Percentiles rank a stretch among this genome's conserved stretches.
Conservation (phyloP, 345 rosid genomes). For the Euphorbia peplus region DNA sequence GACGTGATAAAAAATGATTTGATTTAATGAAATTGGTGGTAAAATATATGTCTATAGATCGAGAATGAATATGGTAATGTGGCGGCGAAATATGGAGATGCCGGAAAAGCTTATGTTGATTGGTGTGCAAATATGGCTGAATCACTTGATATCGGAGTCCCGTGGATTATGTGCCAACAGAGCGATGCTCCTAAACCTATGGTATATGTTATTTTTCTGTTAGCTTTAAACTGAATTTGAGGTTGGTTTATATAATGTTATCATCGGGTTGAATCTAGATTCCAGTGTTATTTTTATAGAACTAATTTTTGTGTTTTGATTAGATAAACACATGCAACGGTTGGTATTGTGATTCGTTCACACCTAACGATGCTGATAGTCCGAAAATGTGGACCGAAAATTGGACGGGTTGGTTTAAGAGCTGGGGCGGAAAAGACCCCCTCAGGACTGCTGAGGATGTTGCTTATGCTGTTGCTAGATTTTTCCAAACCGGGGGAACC, state of each 20-base stretch:
- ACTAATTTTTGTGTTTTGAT: neutral
- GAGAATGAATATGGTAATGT: slow-evolving; percentile 85
- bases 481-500: slow-evolving; percentile 54
- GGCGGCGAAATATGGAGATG: slow-evolving; percentile 42
- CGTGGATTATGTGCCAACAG: slow-evolving; percentile 88
- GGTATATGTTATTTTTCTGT: slow-evolving; percentile 5
- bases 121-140: slow-evolving; percentile 80
- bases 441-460: slow-evolving; percentile 60
- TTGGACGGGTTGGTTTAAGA: slow-evolving; percentile 70
- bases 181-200: slow-evolving; percentile 55
- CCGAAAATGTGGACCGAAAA: slow-evolving; percentile 75
- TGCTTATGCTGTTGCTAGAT: slow-evolving; percentile 53
- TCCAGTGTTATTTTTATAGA: too few species aligned
- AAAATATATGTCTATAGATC: slow-evolving; percentile 36
- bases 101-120: slow-evolving; percentile 52
- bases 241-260: too few species aligned
- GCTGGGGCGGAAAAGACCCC: slow-evolving; percentile 53
- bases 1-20: neutral
- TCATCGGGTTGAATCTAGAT: too few species aligned
- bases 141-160: slow-evolving; percentile 56
- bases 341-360: slow-evolving; percentile 46
- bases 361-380: slow-evolving; percentile 30
- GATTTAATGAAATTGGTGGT: neutral
- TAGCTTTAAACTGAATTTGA: too few species aligned
- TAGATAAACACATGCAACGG: slow-evolving; percentile 59